Evolutionary conservation across 805 yeast genomes (phyloP).

Genomic region (Wickerhamiella brachini): DNA sequence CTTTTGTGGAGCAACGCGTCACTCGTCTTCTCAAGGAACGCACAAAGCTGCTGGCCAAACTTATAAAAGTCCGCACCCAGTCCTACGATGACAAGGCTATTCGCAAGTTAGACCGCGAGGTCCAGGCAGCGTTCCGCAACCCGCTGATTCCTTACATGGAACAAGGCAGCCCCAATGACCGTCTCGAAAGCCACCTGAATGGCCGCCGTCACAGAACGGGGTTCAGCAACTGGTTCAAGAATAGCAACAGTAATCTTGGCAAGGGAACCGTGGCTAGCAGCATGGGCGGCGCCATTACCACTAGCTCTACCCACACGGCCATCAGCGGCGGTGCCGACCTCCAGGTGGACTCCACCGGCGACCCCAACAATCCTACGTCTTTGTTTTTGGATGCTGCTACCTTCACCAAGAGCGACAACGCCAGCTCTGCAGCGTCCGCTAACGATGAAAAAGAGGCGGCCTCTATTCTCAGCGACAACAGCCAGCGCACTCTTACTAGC

Average conservation of each 20-base stretch:
- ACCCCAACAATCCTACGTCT: background rate
- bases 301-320: background rate
- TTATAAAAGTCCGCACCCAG: background rate
- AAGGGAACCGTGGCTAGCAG: background rate
- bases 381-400: background rate
- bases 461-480: background rate
- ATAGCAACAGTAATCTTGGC: constrained; percentile 2
- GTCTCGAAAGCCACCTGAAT: background rate
- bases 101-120: background rate
- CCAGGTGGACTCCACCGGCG: background rate
- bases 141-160: background rate
- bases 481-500: background rate
- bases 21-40: constrained; percentile 2
- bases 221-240: background rate
- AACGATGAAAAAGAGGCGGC: background rate
- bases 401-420: background rate
- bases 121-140: background rate
- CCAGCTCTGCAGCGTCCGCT: background rate
- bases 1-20: background rate
- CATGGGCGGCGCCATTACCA: background rate
- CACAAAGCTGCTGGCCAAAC: constrained; percentile 2
- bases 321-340: background rate
- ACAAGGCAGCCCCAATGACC: background rate
- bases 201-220: background rate
- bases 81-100: background rate